Conservation (phyloP, 1,284 basidiomycete species). For the Phylloporus sp. region DNA sequence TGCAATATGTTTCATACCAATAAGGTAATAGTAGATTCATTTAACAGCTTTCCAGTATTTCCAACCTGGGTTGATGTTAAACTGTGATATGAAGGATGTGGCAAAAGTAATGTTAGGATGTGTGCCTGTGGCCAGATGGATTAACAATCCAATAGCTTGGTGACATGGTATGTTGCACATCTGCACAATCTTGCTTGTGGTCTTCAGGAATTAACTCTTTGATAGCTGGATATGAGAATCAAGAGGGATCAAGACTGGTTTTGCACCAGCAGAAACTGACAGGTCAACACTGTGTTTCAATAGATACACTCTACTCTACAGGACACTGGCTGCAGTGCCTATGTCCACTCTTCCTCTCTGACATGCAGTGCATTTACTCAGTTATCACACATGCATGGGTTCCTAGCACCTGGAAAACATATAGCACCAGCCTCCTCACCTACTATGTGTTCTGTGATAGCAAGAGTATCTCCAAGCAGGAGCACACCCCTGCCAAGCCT, state of each 20-base stretch:
- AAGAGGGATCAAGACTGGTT: too few relatives aligned
- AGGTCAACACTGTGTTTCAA: too few relatives aligned
- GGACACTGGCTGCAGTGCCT: too few relatives aligned
- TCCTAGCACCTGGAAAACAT: not conserved
- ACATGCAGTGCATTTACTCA: too few relatives aligned
- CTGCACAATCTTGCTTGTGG: too few relatives aligned
- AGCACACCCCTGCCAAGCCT: not conserved
- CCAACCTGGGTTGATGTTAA: not conserved
- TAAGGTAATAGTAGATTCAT: not conserved
- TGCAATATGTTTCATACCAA: not conserved
- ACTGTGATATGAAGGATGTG: not conserved
- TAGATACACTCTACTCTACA: too few relatives aligned
- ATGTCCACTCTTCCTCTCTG: too few relatives aligned
- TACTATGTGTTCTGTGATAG: not conserved
- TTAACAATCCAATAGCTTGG: not conserved
- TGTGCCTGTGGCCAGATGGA: not conserved
- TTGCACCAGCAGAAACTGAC: too few relatives aligned
- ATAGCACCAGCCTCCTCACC: not conserved
- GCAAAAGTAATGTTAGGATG: not conserved
- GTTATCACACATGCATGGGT: too few relatives aligned
- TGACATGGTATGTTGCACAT: not conserved
- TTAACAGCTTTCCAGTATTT: not conserved
- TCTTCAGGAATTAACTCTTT: not conserved
- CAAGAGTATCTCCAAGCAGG: not conserved
- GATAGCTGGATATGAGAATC: not conserved